Base-by-base conservation (phyloP, 495 filamentous ascomycete species). In the Pseudotulostoma volvatum region DNA sequence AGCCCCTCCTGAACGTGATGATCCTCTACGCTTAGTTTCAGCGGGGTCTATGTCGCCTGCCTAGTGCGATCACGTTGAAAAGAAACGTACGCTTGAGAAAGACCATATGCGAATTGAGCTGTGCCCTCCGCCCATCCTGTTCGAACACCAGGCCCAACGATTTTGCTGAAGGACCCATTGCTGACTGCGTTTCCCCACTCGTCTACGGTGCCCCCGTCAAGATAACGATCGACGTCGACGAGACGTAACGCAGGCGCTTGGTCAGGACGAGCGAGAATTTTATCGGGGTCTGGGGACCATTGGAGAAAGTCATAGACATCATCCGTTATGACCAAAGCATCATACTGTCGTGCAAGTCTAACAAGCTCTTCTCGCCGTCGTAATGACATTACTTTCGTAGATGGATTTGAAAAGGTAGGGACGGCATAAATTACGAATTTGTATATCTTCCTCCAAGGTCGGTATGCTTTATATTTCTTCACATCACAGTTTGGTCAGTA, bases 261-360 rank as follows among this genome's bases (percentile, higher is more conserved):
- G 14, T 61, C 54, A n/a, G 47, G 44, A 2, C 33, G 16, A 11
- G 43, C 18, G 17, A 47, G 40, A 4, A 50, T 23, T 7, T 32
- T 32, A 20, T 43, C 48, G 0, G 45, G 54, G 18, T 59, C 60
- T 2, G 62, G 37, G 4, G 70, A 67, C 74, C 84, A 90, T 50
- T 82, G 79, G 0, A 94, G 64, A 42, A 84, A 76, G 53, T 94
- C 87, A 43, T 95, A 95, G 1, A 95, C 84, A 54, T 94, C 86
- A 57, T 94, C 86, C 9, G 68, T 70, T n/a, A 94, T 67, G 34
- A 93, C 55, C 4, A 93, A 59, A 3, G 82, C 82, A 48, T 94
- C 76, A 51, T 76, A 72, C 20, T 73, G 55, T 9, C 85, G 67
- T 2, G 85, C 86, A 3, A 88, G 47, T 4, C 59, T 52, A 4